Percentiles rank a stretch among this genome's conserved stretches.
Conservation (phyloP, 2,329 filamentous ascomycete species). For the Blumeria hordei region DNA sequence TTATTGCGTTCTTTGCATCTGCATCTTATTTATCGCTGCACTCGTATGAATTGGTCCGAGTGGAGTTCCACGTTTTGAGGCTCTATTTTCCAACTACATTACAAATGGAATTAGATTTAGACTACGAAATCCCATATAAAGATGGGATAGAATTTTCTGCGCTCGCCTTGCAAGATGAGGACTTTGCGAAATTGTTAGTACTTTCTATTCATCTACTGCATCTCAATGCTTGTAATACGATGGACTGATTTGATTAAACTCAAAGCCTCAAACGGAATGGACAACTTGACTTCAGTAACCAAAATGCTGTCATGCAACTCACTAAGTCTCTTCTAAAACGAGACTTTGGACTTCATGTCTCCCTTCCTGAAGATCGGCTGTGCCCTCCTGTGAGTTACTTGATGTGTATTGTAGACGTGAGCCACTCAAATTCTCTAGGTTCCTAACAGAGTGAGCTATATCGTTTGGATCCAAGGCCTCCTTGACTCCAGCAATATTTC, state of each 20-base stretch:
- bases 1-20: too few species aligned
- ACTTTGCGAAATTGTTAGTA: slow-evolving; percentile 31
- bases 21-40: too few species aligned
- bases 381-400: slow-evolving; percentile 47
- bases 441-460: slow-evolving; percentile 58
- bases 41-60: too few species aligned
- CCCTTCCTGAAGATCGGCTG: slow-evolving; percentile 52
- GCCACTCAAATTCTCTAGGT: slow-evolving; percentile 18
- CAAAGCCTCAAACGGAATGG: slow-evolving; percentile 25
- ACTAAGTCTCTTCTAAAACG: slow-evolving; percentile 53
- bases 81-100: too few species aligned
- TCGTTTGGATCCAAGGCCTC: slow-evolving; percentile 67
- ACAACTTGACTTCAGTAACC: slow-evolving; percentile 60
- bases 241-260: background rate
- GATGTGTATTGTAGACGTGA: background rate
- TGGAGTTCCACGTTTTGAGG: too few species aligned
- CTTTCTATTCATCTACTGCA: background rate
- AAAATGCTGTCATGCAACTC: slow-evolving; percentile 51
- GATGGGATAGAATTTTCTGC: slow-evolving; percentile 35
- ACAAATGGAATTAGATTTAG: too few species aligned
- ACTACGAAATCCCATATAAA: slow-evolving; percentile 19
- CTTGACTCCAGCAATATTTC: slow-evolving; percentile 35
- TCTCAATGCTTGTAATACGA: background rate
- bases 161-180: slow-evolving; percentile 31
- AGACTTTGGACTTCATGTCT: slow-evolving; percentile 49